phyloP scores from a whole-genome alignment of 352 stramenopile species.

The Saprolegnia parasitica region DNA sequence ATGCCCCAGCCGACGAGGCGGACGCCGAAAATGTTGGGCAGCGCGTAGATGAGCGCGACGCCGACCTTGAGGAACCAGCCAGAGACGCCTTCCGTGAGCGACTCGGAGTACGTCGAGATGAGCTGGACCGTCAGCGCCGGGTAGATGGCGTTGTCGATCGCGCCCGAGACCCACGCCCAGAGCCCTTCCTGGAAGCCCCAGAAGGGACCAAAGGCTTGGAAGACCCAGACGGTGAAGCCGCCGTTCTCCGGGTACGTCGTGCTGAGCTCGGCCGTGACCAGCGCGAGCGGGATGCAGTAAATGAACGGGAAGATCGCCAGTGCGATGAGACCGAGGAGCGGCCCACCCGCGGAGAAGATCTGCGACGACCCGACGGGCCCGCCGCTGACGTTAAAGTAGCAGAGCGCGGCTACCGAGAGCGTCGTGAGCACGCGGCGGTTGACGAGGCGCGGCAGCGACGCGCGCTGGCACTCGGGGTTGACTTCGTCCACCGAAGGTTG shows the following conservation, averaged over 20 bases:
- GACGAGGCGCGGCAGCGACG: conserved; percentile 2
- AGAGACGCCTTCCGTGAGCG: conserved; percentile 25
- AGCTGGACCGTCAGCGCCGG: conserved; percentile 59
- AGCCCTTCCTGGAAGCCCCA: conserved; percentile 80
- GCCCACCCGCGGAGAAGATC: conserved; percentile 47
- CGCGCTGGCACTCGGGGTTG: not conserved
- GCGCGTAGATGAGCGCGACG: conserved; percentile 38
- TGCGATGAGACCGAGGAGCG: conserved; percentile 78
- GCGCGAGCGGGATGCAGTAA: conserved; percentile 86
- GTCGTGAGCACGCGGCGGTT: conserved; percentile 47
- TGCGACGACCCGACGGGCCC: conserved; percentile 45
- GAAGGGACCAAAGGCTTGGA: conserved; percentile 86
- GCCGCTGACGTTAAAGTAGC: conserved; percentile 47
- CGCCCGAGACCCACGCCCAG: conserved; percentile 82
- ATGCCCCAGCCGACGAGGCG: conserved; percentile 79
- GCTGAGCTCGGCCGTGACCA: conserved; percentile 90
- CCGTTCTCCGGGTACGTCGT: conserved; percentile 81
- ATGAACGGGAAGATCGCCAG: conserved; percentile 86
- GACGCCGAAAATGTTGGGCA: conserved; percentile 55
- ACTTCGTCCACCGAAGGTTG: not conserved
- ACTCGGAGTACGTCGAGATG: conserved; percentile 41
- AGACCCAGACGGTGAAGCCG: conserved; percentile 88
- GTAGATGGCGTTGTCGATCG: conserved; percentile 92
- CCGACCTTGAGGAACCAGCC: conserved; percentile 46
- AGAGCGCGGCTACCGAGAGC: conserved; percentile 51